A percentile compares a stretch with the other conserved stretches of the same genome.
Evolutionary conservation across 768 basidiomycete species (phyloP).

Genomic region (Tulasnella sp.): DNA sequence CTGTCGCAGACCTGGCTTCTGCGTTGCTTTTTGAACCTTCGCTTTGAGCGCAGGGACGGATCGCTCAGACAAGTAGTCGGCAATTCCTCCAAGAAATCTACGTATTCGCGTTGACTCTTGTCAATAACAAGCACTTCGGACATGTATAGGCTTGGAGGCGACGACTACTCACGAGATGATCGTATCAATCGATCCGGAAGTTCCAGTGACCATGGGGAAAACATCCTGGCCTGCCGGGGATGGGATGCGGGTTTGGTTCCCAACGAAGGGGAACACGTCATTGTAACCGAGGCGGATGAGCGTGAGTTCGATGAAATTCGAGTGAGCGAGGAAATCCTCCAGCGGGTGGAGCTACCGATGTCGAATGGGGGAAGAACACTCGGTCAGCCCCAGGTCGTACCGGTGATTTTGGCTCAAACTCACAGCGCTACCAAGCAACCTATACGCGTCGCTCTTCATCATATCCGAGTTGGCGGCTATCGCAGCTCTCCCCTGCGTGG

Average conservation of each 20-base stretch:
- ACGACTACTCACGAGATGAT: slow-evolving; percentile 10
- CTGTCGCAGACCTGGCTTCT: background rate
- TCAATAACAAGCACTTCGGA: background rate
- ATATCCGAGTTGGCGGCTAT: slow-evolving; percentile 62
- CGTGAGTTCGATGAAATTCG: slow-evolving; percentile 30
- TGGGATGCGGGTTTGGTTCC: slow-evolving; percentile 12
- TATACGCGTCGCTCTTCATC: slow-evolving; percentile 76
- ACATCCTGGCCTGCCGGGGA: slow-evolving; percentile 20
- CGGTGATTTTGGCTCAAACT: background rate
- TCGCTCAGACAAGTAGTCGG: slow-evolving; percentile 26
- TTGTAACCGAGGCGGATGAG: slow-evolving; percentile 14
- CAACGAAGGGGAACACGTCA: slow-evolving; percentile 31
- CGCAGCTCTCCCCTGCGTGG: slow-evolving; percentile 70
- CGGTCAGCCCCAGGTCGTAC: background rate
- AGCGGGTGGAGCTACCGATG: background rate
- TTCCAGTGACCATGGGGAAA: slow-evolving; percentile 29
- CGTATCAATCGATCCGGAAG: slow-evolving; percentile 12
- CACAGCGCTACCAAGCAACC: slow-evolving; percentile 68
- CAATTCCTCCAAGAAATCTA: slow-evolving; percentile 19
- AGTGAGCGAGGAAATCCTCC: slow-evolving; percentile 32
- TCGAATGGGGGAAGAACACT: background rate
- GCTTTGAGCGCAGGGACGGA: slow-evolving; percentile 19
- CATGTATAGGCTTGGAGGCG: background rate
- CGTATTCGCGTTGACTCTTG: background rate
- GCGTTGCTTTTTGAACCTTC: background rate